Evolutionary conservation across 116 monocot species (phyloP).

Genomic region (Zostera marina): DNA sequence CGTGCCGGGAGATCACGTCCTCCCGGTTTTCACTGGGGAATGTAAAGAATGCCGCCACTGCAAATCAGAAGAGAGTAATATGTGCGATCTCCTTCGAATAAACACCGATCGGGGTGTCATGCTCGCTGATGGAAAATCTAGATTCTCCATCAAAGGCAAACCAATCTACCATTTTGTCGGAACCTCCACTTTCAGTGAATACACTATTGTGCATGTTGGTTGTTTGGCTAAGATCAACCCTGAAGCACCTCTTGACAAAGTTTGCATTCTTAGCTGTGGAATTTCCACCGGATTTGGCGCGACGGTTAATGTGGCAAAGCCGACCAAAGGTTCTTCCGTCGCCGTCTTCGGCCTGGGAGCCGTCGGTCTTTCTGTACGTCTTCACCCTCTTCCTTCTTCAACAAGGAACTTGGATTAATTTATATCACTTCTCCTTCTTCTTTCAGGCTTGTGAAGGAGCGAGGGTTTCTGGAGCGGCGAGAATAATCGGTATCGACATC

Average conservation of each 20-base stretch:
- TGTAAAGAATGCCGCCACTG: constrained; percentile 36
- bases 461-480: constrained; percentile 25
- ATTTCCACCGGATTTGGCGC: constrained; percentile 38
- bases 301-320: constrained; percentile 35
- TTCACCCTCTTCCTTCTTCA: no score
- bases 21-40: constrained; percentile 39
- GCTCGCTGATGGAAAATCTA: constrained; percentile 24
- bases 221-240: constrained; percentile 40
- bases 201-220: constrained; percentile 43
- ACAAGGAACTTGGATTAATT: neutral
- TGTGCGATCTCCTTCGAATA: constrained; percentile 43
- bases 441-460: constrained; percentile 38
- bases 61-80: constrained; percentile 48
- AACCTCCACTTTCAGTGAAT: constrained; percentile 56
- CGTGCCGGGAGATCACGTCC: constrained; percentile 32
- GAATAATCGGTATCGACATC: constrained; percentile 36
- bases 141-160: constrained; percentile 25
- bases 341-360: constrained; percentile 38
- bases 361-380: constrained; percentile 34
- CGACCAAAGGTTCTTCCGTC: constrained; percentile 23
- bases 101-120: constrained; percentile 39
- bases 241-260: constrained; percentile 42
- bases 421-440: neutral
- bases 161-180: constrained; percentile 37
- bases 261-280: constrained; percentile 47